phyloP scores from a whole-genome alignment of 2,329 filamentous ascomycete species.

The Aureobasidium sp. region DNA sequence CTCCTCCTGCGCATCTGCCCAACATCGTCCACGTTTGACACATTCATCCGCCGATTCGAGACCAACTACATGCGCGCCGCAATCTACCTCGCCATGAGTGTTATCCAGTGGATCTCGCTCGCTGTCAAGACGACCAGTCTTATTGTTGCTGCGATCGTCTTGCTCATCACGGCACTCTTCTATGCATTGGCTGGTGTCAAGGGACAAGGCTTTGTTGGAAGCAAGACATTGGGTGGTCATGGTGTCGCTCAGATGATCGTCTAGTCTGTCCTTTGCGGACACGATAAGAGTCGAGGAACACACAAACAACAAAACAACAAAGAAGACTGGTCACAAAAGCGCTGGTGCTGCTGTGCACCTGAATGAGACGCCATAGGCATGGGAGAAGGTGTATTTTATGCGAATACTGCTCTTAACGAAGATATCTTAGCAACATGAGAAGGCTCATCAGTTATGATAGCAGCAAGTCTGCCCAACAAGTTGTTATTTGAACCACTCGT shows the following conservation, averaged over 20 bases:
- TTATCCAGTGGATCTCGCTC: slow-evolving; percentile 78
- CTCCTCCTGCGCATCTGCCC: slow-evolving; percentile 96
- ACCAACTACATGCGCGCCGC: slow-evolving; percentile 95
- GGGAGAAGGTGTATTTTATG: not conserved
- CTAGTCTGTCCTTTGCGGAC: slow-evolving; percentile 36
- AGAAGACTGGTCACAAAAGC: not conserved
- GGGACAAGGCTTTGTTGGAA: slow-evolving; percentile 79
- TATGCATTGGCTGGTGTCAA: slow-evolving; percentile 74
- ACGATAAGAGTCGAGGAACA: not conserved
- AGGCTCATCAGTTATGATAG: not conserved
- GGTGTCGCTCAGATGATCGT: slow-evolving; percentile 98
- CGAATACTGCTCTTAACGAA: not conserved
- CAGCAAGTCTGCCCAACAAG: not conserved
- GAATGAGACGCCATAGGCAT: not conserved
- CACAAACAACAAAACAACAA: not conserved
- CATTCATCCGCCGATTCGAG: slow-evolving; percentile 81
- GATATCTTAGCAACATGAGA: not conserved
- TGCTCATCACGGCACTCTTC: slow-evolving; percentile 70
- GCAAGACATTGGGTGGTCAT: slow-evolving; percentile 91
- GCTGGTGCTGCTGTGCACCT: slow-evolving; percentile 1
- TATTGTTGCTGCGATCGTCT: slow-evolving; percentile 77
- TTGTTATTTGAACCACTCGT: not conserved
- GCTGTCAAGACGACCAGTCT: slow-evolving; percentile 59
- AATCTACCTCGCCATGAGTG: slow-evolving; percentile 74
- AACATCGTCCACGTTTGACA: slow-evolving; percentile 83